These are phyloP conservation scores for Henckelia pumila DNA, from an alignment of 257 asterid species.

Conservation along the genomic window DNA sequence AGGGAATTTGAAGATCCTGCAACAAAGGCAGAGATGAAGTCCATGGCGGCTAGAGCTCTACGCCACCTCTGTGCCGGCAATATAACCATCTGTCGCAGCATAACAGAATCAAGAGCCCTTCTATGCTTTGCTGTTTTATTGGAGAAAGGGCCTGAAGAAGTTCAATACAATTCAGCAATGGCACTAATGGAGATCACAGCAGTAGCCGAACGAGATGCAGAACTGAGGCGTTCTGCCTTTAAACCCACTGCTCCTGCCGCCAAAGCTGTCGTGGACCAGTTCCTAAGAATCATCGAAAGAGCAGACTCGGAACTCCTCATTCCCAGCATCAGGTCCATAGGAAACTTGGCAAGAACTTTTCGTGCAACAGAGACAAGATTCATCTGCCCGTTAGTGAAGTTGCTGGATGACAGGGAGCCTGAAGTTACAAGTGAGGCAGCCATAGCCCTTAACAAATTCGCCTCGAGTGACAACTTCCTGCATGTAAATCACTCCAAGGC, in stretches of 20 bases:
- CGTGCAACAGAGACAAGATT: conserved; percentile 70
- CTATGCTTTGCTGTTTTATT: conserved; percentile 55
- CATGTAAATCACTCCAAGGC: conserved; percentile 58
- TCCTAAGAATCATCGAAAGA: conserved; percentile 44
- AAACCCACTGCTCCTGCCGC: conserved; percentile 75
- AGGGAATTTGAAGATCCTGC: conserved; percentile 50
- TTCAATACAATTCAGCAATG: conserved; percentile 62
- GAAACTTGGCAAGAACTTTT: conserved; percentile 67
- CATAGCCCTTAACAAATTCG: conserved; percentile 55
- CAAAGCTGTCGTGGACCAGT: conserved; percentile 67
- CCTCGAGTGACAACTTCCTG: conserved; percentile 57
- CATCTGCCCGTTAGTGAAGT: conserved; percentile 52
- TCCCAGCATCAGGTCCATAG: conserved; percentile 65
- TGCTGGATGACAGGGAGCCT: conserved; percentile 63
- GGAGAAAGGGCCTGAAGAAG: conserved; percentile 65
- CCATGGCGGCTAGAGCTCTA: conserved; percentile 61
- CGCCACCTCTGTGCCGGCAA: conserved; percentile 60
- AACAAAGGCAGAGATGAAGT: conserved; percentile 54
- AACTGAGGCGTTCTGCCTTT: conserved; percentile 58
- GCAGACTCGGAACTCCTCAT: conserved; percentile 52
- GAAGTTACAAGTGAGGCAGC: conserved; percentile 59
- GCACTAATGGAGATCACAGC: conserved; percentile 80
- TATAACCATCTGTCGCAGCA: conserved; percentile 40
- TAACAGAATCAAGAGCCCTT: conserved; percentile 60
- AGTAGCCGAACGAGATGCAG: conserved; percentile 56